Base-by-base conservation (phyloP, 1,139 yeast genomes). In the Pichia inconspicua region DNA sequence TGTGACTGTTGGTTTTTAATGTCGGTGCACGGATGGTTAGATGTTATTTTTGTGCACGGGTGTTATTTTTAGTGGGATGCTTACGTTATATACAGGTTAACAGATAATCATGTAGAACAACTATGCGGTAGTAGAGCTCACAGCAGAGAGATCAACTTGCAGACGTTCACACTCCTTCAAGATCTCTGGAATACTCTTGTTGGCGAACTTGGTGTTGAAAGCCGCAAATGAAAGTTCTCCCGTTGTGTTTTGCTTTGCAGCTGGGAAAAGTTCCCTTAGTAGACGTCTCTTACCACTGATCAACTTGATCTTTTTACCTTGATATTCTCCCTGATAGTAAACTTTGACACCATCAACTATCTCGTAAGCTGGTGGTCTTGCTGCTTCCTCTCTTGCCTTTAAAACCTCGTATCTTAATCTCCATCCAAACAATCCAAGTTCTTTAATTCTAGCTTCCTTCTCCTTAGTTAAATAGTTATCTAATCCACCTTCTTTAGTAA, bases 401-500 rank as follows among this genome's bases (percentile, higher is more conserved):
- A 90, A 66, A 27, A 92, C 80, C 50, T 80, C 77, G 66, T 84
- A 89, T 62, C 92, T 82, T 59, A 92, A 73, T 60, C 76, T 78
- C 97, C 97, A 92, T 31, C 97, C 98, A 50, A 77, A 74, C 49
- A 90, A 84, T 1, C 98, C 98, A 61, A 92, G 71, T 62, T 94
- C 95, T 71, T 92, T 92, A 55, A 87, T 73, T 68, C 98, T 77
- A 4, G 95, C 95, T 11, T 95, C 74, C 58, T 84, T 87, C 53
- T 88, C 95, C 68, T 92, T 92, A 49, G 81, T 76, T 53, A 92
- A 68, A 64, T 92, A 92, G 57, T 82, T 80, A 63, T 92, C 98
- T 53, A 92, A 73, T 14, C 98, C 98, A 54, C 97, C 97, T 66
- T 90, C 97, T 59, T 81, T 86, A 49, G 86, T 82, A 54, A 92